phyloP scores from a whole-genome alignment of 352 stramenopile species.

The Phytophthora idaei region DNA sequence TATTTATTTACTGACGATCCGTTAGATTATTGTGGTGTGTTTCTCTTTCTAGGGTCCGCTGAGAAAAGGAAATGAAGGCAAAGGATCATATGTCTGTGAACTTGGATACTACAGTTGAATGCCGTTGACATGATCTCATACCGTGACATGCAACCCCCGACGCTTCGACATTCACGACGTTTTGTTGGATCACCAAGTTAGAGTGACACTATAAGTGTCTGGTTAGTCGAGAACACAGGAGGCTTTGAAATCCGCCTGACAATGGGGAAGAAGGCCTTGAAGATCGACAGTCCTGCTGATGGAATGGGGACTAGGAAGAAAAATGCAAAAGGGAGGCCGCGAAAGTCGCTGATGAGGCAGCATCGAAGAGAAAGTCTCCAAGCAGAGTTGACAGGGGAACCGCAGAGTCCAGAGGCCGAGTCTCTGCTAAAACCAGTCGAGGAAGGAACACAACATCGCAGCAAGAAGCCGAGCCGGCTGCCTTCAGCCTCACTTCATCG shows the following conservation, averaged over 20 bases:
- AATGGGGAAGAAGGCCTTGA: conserved; percentile 29
- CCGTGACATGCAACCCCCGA: conserved; percentile 17
- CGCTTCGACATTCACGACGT: conserved; percentile 14
- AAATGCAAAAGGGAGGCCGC: conserved; percentile 5
- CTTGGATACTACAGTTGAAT: neutral
- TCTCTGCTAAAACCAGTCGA: conserved; percentile 41
- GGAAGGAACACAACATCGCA: neutral
- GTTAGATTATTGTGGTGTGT: conserved; percentile 3
- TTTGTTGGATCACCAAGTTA: conserved; percentile 1
- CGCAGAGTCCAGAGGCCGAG: conserved; percentile 36
- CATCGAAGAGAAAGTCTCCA: conserved; percentile 22
- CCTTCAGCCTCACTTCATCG: neutral
- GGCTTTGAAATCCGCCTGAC: neutral
- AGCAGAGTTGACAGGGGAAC: conserved; percentile 13
- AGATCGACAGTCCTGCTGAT: conserved; percentile 14
- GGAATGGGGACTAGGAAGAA: conserved; percentile 10
- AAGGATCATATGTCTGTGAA: neutral
- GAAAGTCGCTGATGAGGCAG: conserved; percentile 28
- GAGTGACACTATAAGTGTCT: neutral
- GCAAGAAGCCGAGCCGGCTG: neutral
- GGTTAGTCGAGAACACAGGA: neutral
- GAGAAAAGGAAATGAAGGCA: neutral
- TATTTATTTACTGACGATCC: conserved; percentile 14
- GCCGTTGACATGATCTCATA: conserved; percentile 14
- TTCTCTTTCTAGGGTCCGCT: neutral